Evolutionary conservation across 1,139 yeast genomes (phyloP).

Genomic region (Saccharomyces hybrid): DNA sequence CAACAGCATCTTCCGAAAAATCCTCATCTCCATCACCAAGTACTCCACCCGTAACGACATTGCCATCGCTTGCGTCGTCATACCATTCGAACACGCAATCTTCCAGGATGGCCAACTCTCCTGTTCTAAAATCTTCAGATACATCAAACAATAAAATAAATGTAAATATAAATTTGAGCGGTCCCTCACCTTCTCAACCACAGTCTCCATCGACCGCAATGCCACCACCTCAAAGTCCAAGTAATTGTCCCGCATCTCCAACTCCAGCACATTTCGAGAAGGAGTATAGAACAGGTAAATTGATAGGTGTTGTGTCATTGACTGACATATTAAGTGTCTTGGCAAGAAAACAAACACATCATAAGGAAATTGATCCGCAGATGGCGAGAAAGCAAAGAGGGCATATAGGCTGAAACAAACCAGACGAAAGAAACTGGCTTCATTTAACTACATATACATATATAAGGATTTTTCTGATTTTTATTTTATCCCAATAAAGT

Average conservation of each 20-base stretch:
- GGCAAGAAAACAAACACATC: slow-evolving; percentile 54
- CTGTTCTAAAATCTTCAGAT: background rate
- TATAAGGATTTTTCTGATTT: background rate
- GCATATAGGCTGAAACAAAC: slow-evolving; percentile 28
- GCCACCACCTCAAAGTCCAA: background rate
- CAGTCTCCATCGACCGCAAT: background rate
- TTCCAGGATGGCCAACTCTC: background rate
- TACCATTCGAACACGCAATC: background rate
- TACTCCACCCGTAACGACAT: slow-evolving; percentile 24
- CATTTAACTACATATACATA: background rate
- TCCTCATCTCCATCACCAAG: slow-evolving; percentile 9
- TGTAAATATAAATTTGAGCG: background rate
- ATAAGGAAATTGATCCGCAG: slow-evolving; percentile 66
- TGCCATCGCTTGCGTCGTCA: slow-evolving; percentile 8
- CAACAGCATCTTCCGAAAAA: slow-evolving; percentile 1
- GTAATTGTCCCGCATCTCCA: slow-evolving; percentile 5
- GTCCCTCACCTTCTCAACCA: background rate
- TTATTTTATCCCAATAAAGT: background rate
- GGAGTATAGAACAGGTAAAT: slow-evolving; percentile 54
- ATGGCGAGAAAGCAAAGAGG: slow-evolving; percentile 82
- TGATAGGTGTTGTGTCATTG: slow-evolving; percentile 80
- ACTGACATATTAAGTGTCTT: slow-evolving; percentile 78
- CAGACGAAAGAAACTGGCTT: background rate
- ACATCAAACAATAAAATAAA: background rate
- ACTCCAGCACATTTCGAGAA: slow-evolving; percentile 26